Base-by-base conservation (phyloP, 305 asterid species). In the Fraxinus sp. region DNA sequence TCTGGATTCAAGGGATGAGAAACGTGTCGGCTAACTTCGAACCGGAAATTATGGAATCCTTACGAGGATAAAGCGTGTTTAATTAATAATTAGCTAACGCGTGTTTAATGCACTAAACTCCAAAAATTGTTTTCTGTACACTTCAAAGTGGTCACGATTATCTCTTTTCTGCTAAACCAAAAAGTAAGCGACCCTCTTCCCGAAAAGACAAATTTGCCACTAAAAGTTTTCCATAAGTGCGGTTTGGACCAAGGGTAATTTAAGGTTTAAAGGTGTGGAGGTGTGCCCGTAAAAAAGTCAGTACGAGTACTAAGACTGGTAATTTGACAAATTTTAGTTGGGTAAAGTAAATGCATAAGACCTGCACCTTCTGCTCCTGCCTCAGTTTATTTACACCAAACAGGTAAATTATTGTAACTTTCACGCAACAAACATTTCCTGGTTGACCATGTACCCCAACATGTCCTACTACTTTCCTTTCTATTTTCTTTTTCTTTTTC, bases 351-450 rank as follows among this genome's bases (percentile, higher is more conserved):
- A 81, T 79, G 82, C 81, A 76, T 75, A 83, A 84, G 86, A 84
- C 78, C 85, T 86, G 86, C 82, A 81, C 20, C 20, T 49, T 14
- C 59, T 49, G 18, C 59, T 49, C 20, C 59, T 78, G 79, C 79
- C 22, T 68, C 74, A 28, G 22, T 68, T 68, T 35, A 80, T 35
- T 77, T 73, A 76, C 86, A 79, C 80, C 66, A 80, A 71, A 76
- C 80, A 44, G 84, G 86, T 72, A 79, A 84, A 76, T 39, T 59
- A 74, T 79, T 84, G 83, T 76, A 84, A 87, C 86, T 84, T 84
- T 84, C 89, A 82, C 87, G 86, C 89, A 84, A 87, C 86, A 78
- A 46, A 2, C 57, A 52, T 28, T 83, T 80, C 76, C 84, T 14
- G 20, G 59, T 14, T 49, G n/a, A 68, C 74, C 75, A 46, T n/a